Evolutionary conservation across 257 asterid species (phyloP).

Genomic region (Prunella vulgaris): DNA sequence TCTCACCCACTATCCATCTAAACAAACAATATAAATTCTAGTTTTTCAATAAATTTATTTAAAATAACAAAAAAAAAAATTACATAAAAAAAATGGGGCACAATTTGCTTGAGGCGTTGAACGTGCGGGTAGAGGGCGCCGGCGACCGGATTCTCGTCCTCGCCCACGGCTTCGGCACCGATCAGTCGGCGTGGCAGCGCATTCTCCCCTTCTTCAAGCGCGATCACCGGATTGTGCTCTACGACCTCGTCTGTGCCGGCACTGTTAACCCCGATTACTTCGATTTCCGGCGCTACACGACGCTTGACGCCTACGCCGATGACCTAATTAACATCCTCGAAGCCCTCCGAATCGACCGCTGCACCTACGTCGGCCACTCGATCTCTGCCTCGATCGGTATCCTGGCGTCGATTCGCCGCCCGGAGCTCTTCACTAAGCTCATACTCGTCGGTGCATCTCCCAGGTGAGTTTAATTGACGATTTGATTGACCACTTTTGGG

Average conservation of each 20-base stretch:
- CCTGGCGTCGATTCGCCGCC: slow-evolving; percentile 89
- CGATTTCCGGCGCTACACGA: slow-evolving; percentile 76
- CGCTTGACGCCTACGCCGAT: slow-evolving; percentile 86
- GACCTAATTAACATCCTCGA: slow-evolving; percentile 74
- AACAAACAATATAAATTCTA: background rate
- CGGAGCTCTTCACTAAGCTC: slow-evolving; percentile 80
- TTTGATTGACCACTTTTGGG: background rate
- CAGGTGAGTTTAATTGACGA: slow-evolving; percentile 39
- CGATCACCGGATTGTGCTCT: slow-evolving; percentile 65
- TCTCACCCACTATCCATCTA: background rate
- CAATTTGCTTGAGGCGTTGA: slow-evolving; percentile 55
- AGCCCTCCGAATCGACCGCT: slow-evolving; percentile 49
- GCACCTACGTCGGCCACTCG: slow-evolving; percentile 93
- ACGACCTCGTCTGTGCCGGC: slow-evolving; percentile 95
- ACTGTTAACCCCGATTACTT: slow-evolving; percentile 90
- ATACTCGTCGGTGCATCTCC: slow-evolving; percentile 92
- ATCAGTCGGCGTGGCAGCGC: slow-evolving; percentile 91
- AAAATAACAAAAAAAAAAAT: background rate
- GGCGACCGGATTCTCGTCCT: slow-evolving; percentile 65
- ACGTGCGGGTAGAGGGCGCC: slow-evolving; percentile 75
- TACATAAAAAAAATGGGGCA: slow-evolving; percentile 44
- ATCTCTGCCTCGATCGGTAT: slow-evolving; percentile 92
- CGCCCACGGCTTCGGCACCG: slow-evolving; percentile 94
- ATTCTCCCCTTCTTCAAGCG: slow-evolving; percentile 66
- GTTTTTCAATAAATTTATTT: background rate